Evolutionary conservation across 768 basidiomycete genomes (phyloP), one percentile per base, ranked within the genome.

Genomic region (Trametopsis cervina): DNA sequence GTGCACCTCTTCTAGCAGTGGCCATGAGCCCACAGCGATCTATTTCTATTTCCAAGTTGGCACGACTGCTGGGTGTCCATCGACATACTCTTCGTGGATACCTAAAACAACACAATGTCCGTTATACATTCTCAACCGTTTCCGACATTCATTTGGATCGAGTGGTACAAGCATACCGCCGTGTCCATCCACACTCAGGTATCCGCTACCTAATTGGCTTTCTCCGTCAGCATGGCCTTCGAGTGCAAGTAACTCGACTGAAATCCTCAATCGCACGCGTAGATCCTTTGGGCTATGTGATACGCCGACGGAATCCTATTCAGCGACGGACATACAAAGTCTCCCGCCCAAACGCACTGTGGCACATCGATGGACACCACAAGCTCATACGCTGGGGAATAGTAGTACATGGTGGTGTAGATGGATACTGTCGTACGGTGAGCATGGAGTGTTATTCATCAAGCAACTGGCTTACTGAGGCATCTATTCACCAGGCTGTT

Each of bases 381-480:
- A 60, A 60, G 40, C 38, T 60, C 26, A 57, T 55, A n/a, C 20
- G 17, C 33, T 53, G 54, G 55, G 52, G 51, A 13, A 47, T 56
- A 13, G 56, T 53, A 4, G 39, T 56, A 9, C 54, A 53, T 47
- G 55, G 52, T 17, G 12, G 64, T 45, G 54, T 70, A 17, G 70
- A 74, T 54, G 72, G 72, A 0, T 66, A 63, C 52, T 67, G 65
- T 39, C 52, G 64, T 1, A 60, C 65, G 12, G 57, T 71, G 38
- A n/a, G 55, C 49, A 37, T 50, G n/a, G n/a, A n/a, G n/a, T 38
- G n/a, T n/a, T n/a, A n/a, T n/a, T n/a, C n/a, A n/a, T n/a, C n/a
- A n/a, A n/a, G n/a, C n/a, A n/a, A n/a, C n/a, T n/a, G n/a, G n/a
- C n/a, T n/a, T n/a, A n/a, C n/a, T n/a, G n/a, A n/a, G n/a, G n/a